Evolutionary conservation across 1,284 basidiomycete species (phyloP).

Genomic region (Garcileccinum viscosum): DNA sequence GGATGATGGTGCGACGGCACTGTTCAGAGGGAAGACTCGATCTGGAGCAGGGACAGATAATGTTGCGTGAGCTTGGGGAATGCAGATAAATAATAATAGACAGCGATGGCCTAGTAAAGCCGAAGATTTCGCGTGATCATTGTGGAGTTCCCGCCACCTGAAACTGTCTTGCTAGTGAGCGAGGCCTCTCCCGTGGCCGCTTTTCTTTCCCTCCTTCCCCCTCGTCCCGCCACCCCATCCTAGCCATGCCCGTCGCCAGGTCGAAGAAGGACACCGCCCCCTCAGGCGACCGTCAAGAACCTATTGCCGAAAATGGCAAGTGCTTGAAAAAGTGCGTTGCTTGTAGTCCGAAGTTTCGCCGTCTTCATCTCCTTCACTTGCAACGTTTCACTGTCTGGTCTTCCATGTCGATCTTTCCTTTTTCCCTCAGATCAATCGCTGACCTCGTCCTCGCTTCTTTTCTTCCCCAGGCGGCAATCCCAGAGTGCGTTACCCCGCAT

Average conservation of each 20-base stretch:
- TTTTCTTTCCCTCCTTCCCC: neutral
- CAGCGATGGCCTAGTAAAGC: neutral
- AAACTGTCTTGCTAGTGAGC: neutral
- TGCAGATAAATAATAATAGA: constrained; percentile 1
- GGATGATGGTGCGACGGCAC: constrained; percentile 40
- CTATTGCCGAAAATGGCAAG: constrained; percentile 63
- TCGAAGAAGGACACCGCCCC: constrained; percentile 65
- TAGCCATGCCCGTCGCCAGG: constrained; percentile 66
- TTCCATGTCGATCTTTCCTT: constrained; percentile 35
- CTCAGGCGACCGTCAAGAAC: constrained; percentile 58
- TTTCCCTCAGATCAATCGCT: constrained; percentile 26
- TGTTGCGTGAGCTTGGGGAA: constrained; percentile 43
- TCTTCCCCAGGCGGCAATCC: constrained; percentile 70
- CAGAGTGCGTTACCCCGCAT: constrained; percentile 60
- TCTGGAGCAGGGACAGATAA: constrained; percentile 32
- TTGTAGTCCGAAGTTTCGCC: constrained; percentile 44
- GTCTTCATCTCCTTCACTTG: constrained; percentile 34
- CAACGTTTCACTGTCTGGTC: constrained; percentile 17
- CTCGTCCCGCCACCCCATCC: neutral
- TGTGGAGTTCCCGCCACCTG: neutral
- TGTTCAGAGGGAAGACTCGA: constrained; percentile 39
- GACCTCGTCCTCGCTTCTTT: constrained; percentile 19
- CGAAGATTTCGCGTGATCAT: neutral
- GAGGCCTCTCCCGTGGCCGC: neutral
- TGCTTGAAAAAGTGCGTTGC: constrained; percentile 72